Evolutionary conservation across 2,329 filamentous ascomycete genomes (phyloP), one percentile per base, ranked within the genome.

Genomic region (Fusarium redolens): DNA sequence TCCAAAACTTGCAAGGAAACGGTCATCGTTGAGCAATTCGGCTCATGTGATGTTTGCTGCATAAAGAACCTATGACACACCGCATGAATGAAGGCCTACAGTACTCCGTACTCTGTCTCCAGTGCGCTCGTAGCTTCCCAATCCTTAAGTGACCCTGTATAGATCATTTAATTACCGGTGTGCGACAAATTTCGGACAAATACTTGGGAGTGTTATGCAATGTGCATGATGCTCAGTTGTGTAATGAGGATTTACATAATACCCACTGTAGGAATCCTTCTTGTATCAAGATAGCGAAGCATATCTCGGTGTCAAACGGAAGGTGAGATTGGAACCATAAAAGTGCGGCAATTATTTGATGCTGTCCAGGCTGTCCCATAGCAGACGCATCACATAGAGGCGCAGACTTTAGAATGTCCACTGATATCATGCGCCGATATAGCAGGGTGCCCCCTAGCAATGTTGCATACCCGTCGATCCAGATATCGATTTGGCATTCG

Each of bases 331-430:
- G n/a, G 40, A 54, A 52, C 47, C 55, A 68, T 48, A 43, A 54
- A 68, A 68, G n/a, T 54, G 55, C 63, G 65, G 41, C 25, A 69
- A 65, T 69, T 52, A 30, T 41, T 33, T 30, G 20, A 50, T 50
- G 20, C 14, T 37, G 37, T 44, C 43, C 37, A 51, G 30, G 48
- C 22, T 40, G 33, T 40, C 40, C n/a, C 15, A 38, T 38, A 28
- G 43, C 17, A 13, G 20, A 59, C 40, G 13, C 50, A 38, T 54
- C 64, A 59, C 31, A 31, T 22, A 67, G 28, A 47, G 31, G 20
- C 30, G n/a, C n/a, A 45, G 25, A 52, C 25, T 48, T 44, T 28
- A 61, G 14, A 65, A 69, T 57, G 43, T 50, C 51, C 41, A 58
- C 65, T 50, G 30, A 65, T 58, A 65, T 56, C 52, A 70, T 59